These are phyloP conservation scores for Ustilago xerochloae DNA, from an alignment of 1,284 basidiomycete genomes.

Conservation along the genomic window DNA sequence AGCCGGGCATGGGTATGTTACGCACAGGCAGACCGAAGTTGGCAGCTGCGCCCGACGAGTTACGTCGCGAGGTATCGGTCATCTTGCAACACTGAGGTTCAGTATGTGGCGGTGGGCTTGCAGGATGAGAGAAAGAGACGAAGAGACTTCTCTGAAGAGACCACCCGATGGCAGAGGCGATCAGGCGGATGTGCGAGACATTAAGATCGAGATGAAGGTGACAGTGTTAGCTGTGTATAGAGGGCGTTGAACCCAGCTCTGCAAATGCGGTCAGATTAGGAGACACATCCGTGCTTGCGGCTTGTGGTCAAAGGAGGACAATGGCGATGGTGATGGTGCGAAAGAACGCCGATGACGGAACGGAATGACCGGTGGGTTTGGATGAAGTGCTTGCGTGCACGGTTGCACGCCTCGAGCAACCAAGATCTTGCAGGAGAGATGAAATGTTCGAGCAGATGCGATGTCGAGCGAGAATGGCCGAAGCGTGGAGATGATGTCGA, in stretches of 20 bases:
- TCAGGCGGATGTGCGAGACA: slow-evolving; percentile 9
- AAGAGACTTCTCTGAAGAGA: background rate
- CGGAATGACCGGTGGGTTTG: background rate
- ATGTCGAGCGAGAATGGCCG: background rate
- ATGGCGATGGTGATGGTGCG: background rate
- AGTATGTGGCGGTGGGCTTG: no score
- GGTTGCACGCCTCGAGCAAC: background rate
- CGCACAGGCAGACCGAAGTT: slow-evolving; percentile 16
- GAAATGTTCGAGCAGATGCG: background rate
- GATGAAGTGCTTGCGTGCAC: slow-evolving; percentile 2
- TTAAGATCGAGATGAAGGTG: background rate
- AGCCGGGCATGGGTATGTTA: slow-evolving; percentile 4
- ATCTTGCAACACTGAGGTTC: background rate
- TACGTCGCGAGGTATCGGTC: slow-evolving; percentile 12
- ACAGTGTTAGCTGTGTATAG: background rate
- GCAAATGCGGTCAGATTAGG: background rate
- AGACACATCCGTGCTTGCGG: background rate
- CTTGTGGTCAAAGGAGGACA: no score
- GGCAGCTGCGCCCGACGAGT: background rate
- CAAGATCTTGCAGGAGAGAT: background rate
- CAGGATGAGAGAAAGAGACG: background rate
- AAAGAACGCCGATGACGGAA: background rate
- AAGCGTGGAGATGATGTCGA: background rate
- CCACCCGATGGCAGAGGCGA: slow-evolving; percentile 6
- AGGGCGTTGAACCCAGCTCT: background rate